Evolutionary conservation across 305 asterid species (phyloP), one percentile per base, ranked within the genome.

Genomic region (Lippia alba): DNA sequence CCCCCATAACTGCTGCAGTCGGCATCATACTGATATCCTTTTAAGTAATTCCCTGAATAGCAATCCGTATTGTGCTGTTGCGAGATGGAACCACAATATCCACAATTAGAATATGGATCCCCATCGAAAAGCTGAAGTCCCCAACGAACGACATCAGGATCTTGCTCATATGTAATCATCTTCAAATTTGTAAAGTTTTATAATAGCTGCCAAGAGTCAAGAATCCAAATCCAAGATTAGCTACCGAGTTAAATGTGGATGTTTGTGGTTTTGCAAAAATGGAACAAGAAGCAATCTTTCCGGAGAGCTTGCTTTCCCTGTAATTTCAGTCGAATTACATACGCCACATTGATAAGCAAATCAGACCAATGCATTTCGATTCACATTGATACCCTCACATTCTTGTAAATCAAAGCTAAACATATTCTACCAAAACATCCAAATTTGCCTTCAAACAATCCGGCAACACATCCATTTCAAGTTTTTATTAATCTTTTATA

Each of bases 111-210:
- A 77, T 91, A 91, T 17, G 97, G 98, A 81, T 91, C 93, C 4
- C 96, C 91, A 33, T 91, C 96, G 44, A 93, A 93, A 72, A 93
- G 88, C 85, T 86, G 92, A 80, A 87, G 97, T 49, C 98, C 98
- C 98, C 98, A 93, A 65, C 88, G 89, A 71, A 93, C 83, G 67
- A 93, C 96, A 77, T 92, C 98, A 4, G 96, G 92, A 86, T 91
- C 97, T 86, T 91, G 97, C 75, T 93, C 98, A 48, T 87, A 84
- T 6, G 96, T 82, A 66, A 87, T 81, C 98, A 93, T 93, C 53
- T 70, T 78, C 62, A 24, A 59, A 16, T 44, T 30, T 32, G 32
- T 58, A 64, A 14, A 56, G 55, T 60, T 50, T 75, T 46, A 36
- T 19, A 57, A 60, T 69, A 56, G 48, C 86, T 78, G 84, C 73